phyloP scores from a whole-genome alignment of 768 basidiomycete genomes.

The Pleurotus tuber-regium region DNA sequence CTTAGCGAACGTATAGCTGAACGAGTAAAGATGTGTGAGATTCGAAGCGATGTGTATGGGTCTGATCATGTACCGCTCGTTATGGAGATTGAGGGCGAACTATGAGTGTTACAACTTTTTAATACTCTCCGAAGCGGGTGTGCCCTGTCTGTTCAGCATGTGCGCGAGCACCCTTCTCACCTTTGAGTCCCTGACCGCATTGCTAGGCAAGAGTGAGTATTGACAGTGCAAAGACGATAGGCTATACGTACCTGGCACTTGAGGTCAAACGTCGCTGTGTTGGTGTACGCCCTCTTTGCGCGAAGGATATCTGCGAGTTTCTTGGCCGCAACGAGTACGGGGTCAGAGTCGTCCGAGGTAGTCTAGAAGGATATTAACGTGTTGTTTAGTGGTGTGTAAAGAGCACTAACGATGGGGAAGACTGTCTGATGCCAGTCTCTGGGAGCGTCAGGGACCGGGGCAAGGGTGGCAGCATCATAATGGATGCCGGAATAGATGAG shows the following conservation, averaged over 20 bases:
- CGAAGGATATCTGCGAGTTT: constrained; percentile 73
- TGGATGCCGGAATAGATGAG: constrained; percentile 96
- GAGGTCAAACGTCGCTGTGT: constrained; percentile 88
- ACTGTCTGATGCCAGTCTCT: constrained; percentile 88
- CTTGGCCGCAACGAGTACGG: constrained; percentile 60
- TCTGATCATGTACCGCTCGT: constrained; percentile 85
- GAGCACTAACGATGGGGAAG: constrained; percentile 56
- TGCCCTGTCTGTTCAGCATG: constrained; percentile 91
- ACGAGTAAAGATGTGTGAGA: constrained; percentile 78
- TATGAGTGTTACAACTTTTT: constrained; percentile 18
- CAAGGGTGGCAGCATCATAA: constrained; percentile 87
- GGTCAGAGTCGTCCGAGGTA: constrained; percentile 40
- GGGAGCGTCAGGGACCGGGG: constrained; percentile 75
- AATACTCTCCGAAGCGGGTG: constrained; percentile 81
- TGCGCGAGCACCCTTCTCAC: constrained; percentile 88
- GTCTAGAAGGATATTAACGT: constrained; percentile 19
- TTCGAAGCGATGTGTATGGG: constrained; percentile 80
- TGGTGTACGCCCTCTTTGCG: constrained; percentile 81
- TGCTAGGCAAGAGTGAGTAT: constrained; percentile 36
- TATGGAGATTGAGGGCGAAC: constrained; percentile 60
- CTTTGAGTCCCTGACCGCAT: constrained; percentile 84
- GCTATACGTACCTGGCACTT: constrained; percentile 70
- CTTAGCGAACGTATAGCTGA: constrained; percentile 66
- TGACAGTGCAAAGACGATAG: constrained; percentile 3
- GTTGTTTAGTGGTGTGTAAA: neutral